These are phyloP conservation scores for Penicillium griseofulvum DNA, from an alignment of 2,329 filamentous ascomycete genomes.

Conservation along the genomic window DNA sequence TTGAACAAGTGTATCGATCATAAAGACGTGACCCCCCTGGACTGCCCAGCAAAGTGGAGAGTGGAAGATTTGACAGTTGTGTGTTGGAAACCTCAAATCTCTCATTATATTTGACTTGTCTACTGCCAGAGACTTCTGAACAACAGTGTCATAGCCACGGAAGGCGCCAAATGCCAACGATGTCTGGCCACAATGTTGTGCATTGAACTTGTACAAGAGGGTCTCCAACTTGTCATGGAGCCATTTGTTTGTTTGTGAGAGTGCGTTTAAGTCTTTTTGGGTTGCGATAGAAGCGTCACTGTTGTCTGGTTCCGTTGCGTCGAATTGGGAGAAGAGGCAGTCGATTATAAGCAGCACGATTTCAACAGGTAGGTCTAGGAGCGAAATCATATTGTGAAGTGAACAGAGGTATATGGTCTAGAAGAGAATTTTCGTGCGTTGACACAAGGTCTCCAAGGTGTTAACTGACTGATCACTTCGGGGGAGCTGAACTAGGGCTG, in stretches of 20 bases:
- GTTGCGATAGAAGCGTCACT: neutral
- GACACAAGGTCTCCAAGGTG: neutral
- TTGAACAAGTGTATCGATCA: neutral
- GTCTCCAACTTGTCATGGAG: neutral
- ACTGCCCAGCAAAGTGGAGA: conserved; percentile 1
- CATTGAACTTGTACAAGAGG: neutral
- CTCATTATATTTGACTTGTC: neutral
- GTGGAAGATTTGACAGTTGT: neutral
- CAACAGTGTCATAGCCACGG: neutral
- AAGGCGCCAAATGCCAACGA: neutral
- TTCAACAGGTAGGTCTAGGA: neutral
- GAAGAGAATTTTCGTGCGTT: neutral
- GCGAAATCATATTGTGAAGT: neutral
- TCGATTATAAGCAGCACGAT: neutral
- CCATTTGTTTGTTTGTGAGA: neutral
- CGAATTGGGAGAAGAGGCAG: neutral
- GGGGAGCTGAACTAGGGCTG: neutral
- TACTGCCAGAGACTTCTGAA: neutral
- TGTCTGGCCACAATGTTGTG: neutral
- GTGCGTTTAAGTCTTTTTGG: neutral
- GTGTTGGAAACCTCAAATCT: neutral
- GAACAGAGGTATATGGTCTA: neutral
- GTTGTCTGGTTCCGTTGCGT: neutral
- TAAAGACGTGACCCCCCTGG: neutral
- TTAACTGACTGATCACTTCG: neutral